Evolutionary conservation across 2,329 filamentous ascomycete species (phyloP).

Genomic region (Aspergillus sp.): DNA sequence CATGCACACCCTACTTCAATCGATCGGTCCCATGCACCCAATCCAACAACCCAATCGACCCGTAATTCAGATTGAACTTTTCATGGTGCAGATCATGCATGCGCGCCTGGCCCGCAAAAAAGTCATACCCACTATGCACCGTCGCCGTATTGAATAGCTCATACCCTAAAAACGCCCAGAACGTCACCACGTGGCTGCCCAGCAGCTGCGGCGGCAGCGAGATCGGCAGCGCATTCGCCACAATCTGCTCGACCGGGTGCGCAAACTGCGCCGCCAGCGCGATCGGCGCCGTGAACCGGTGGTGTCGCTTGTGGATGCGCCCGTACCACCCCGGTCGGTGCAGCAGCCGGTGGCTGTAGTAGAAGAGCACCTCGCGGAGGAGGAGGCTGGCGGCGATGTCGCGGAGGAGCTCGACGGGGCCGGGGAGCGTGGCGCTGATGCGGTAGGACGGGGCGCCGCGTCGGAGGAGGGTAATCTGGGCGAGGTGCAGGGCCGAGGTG

Average conservation of each 20-base stretch:
- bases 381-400: constrained; percentile 46
- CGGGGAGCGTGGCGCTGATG: constrained; percentile 40
- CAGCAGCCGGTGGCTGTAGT: constrained; percentile 56
- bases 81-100: constrained; percentile 60
- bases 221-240: constrained; percentile 55
- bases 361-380: constrained; percentile 54
- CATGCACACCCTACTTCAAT: not conserved
- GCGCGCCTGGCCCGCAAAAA: constrained; percentile 45
- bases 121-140: constrained; percentile 60
- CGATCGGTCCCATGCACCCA: constrained; percentile 54
- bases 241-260: constrained; percentile 56
- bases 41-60: constrained; percentile 53
- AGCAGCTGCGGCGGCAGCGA: constrained; percentile 50
- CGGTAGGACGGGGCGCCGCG: constrained; percentile 34
- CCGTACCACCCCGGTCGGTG: constrained; percentile 51
- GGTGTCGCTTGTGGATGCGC: constrained; percentile 56
- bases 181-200: constrained; percentile 51
- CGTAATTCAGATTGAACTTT: constrained; percentile 56
- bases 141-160: constrained; percentile 54
- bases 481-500: constrained; percentile 35
- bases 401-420: constrained; percentile 32
- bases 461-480: constrained; percentile 17
- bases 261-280: constrained; percentile 57
- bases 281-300: constrained; percentile 57
- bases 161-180: constrained; percentile 51